Conservation (phyloP, 148 eudicot genomes). For the Talinum fruticosum region DNA sequence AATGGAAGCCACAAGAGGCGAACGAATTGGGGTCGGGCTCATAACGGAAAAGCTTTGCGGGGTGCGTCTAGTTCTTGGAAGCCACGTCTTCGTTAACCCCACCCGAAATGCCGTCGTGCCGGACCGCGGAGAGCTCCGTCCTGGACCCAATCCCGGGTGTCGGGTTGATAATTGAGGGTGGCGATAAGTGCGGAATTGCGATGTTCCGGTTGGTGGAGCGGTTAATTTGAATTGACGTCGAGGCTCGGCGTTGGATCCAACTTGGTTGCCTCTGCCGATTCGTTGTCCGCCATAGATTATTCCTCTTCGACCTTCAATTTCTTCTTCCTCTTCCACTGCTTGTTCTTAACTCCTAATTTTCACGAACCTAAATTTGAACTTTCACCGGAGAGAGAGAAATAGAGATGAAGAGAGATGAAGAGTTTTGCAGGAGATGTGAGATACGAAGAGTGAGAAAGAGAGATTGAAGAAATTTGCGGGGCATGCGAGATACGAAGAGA, state of each 20-base stretch:
- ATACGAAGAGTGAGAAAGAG: no score
- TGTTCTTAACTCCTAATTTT: no score
- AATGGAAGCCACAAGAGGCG: slow-evolving; percentile 23
- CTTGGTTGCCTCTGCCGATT: slow-evolving; percentile 38
- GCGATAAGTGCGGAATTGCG: slow-evolving; percentile 62
- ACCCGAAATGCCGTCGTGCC: slow-evolving; percentile 19
- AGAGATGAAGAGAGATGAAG: no score
- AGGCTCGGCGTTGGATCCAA: slow-evolving; percentile 55
- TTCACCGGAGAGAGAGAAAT: no score
- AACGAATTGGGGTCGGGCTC: slow-evolving; percentile 23
- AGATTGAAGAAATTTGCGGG: no score
- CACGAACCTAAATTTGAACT: no score
- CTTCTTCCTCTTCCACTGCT: no score
- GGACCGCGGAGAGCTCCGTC: background rate
- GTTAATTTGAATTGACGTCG: slow-evolving; percentile 56
- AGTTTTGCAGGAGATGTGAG: no score
- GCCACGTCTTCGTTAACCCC: slow-evolving; percentile 17
- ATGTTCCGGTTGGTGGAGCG: slow-evolving; percentile 59
- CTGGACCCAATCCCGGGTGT: slow-evolving; percentile 30
- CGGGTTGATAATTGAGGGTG: slow-evolving; percentile 30
- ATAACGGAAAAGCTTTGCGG: slow-evolving; percentile 43
- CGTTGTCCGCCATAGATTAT: slow-evolving; percentile 29
- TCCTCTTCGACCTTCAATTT: no score
- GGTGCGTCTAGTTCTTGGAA: slow-evolving; percentile 48
- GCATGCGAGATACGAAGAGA: no score